Percentiles rank a stretch among this genome's conserved stretches.
phyloP scores from a whole-genome alignment of 2,329 filamentous ascomycete genomes.

The Penicillium capsulatum region DNA sequence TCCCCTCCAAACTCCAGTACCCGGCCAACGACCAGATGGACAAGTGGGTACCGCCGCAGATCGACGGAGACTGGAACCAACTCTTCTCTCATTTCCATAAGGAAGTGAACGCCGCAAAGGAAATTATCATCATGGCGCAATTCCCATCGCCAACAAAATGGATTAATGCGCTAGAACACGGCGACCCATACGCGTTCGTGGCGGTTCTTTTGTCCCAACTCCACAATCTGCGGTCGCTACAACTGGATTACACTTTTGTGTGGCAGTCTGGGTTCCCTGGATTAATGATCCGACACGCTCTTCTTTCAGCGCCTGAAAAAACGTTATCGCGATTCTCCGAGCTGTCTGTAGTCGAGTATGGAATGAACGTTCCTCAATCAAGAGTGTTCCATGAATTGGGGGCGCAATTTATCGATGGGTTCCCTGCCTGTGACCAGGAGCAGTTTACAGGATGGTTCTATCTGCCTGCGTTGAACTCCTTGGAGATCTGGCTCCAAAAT shows the following conservation, averaged over 20 bases:
- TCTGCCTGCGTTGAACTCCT: constrained; percentile 5
- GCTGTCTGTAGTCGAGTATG: constrained; percentile 8
- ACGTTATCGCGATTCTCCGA: constrained; percentile 7
- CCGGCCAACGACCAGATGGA: no score
- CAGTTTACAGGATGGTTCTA: constrained; percentile 13
- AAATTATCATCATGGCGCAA: constrained; percentile 3
- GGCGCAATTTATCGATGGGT: background rate
- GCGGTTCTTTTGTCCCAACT: constrained; percentile 9
- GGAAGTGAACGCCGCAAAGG: constrained; percentile 5
- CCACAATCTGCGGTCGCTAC: constrained; percentile 5
- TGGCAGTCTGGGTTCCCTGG: constrained; percentile 12
- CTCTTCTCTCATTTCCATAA: constrained; percentile 6
- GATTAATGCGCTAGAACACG: constrained; percentile 6
- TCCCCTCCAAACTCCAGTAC: background rate
- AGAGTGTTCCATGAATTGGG: background rate
- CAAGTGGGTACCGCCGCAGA: constrained; percentile 5
- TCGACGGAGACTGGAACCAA: constrained; percentile 5
- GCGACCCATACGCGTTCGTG: constrained; percentile 9
- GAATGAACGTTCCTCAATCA: constrained; percentile 4
- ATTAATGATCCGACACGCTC: constrained; percentile 10
- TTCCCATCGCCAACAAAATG: constrained; percentile 9
- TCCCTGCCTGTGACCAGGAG: constrained; percentile 5
- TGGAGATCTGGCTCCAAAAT: constrained; percentile 10
- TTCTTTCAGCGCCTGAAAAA: background rate
- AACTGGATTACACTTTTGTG: constrained; percentile 10